Evolutionary conservation across 2,329 filamentous ascomycete species (phyloP).

Genomic region (Cryphonectria carpinicola): DNA sequence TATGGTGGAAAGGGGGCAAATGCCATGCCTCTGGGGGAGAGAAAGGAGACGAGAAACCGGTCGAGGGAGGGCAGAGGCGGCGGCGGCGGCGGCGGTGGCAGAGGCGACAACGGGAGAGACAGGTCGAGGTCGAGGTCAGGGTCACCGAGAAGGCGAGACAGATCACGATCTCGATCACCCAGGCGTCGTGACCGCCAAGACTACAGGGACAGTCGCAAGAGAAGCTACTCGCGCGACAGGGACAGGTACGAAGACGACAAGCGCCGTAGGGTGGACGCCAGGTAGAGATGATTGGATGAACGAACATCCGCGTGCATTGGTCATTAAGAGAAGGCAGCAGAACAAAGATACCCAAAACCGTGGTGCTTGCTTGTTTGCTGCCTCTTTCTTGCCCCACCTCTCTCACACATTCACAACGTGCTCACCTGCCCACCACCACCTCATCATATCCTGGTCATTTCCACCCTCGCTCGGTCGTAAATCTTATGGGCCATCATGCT

Average conservation of each 20-base stretch:
- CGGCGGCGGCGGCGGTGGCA: constrained; percentile 44
- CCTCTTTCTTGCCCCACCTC: neutral
- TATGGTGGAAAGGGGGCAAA: constrained; percentile 66
- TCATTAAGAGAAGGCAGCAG: constrained; percentile 6
- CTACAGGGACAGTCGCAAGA: constrained; percentile 56
- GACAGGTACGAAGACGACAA: constrained; percentile 62
- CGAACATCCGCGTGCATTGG: neutral
- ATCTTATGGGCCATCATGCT: constrained; percentile 73
- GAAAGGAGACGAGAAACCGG: constrained; percentile 48
- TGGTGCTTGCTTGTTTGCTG: constrained; percentile 9
- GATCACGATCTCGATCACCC: constrained; percentile 56
- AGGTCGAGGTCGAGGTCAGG: constrained; percentile 52
- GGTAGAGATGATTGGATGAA: constrained; percentile 33
- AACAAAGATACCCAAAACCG: constrained; percentile 31
- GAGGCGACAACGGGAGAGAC: constrained; percentile 40
- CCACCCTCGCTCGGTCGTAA: constrained; percentile 82
- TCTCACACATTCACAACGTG: neutral
- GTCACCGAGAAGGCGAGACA: constrained; percentile 51
- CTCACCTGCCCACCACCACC: neutral
- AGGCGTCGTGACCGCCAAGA: constrained; percentile 46
- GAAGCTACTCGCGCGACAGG: constrained; percentile 59
- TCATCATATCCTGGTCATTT: constrained; percentile 75
- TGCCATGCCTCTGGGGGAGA: constrained; percentile 68
- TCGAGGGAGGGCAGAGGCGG: constrained; percentile 36
- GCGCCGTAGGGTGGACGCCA: constrained; percentile 58